Evolutionary conservation across 2,329 filamentous ascomycete species (phyloP), one percentile per base, ranked within the genome.

Genomic region (Diaporthe ilicicola): DNA sequence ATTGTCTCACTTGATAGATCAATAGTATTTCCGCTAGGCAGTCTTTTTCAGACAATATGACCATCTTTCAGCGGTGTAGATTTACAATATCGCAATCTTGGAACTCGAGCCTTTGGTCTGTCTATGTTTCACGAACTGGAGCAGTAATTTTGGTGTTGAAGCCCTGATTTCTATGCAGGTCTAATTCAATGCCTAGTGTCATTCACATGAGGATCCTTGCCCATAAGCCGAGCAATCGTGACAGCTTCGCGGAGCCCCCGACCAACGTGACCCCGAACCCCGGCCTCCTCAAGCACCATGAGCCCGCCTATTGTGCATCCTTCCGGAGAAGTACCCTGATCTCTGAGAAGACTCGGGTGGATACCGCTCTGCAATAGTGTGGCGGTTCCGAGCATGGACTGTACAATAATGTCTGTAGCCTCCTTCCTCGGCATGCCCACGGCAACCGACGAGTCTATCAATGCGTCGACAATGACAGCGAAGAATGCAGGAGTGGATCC

Each of bases 401-500:
- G 89, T 15, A 87, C 86, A 70, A 88, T 87, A 86, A 90, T 90
- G 4, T 84, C 78, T 72, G 88, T 85, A 0, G 89, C 89, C 74
- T 87, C 83, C 2, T 84, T 84, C 13, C 88, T 78, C 0, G 88
- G 88, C 19, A 91, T 76, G 0, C 89, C 89, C 79, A 90, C 89
- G 0, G 89, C 88, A 0, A 91, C 88, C 0, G 85, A 87, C 0
- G 88, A 89, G 71, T 90, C 88, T 2, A 88, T 86, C 67, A 90
- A 81, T 0, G 87, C 87, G 73, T 91, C 89, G 15, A 87, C 81
- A 6, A 91, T 83, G 10, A 91, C 79, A 0, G 88, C 87, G 71
- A 86, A 88, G 79, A 91, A 90, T 0, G 89, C 89, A 0, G 88
- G 89, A 0, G 88, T 89, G 2, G 87, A 90, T 0, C 88, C 88